phyloP scores from a whole-genome alignment of 352 stramenopile genomes.

The Phytophthora fragariae region DNA sequence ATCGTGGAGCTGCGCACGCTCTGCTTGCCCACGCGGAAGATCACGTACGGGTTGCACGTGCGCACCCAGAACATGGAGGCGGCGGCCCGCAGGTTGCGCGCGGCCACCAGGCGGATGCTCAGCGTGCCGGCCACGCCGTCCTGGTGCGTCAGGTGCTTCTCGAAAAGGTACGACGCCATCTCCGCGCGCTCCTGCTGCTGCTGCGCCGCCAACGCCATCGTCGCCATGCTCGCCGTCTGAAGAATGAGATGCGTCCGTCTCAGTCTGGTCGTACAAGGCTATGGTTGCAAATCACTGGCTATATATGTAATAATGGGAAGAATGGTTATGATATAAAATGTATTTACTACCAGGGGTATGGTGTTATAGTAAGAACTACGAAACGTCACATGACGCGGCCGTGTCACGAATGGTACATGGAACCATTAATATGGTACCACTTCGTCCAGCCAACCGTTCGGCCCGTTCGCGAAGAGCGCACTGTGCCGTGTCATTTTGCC shows the following conservation, averaged over 20 bases:
- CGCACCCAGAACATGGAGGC: slow-evolving; percentile 86
- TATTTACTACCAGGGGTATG: neutral
- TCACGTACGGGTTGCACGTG: slow-evolving; percentile 87
- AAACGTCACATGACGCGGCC: slow-evolving; percentile 19
- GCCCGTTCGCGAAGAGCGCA: neutral
- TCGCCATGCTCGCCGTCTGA: slow-evolving; percentile 9
- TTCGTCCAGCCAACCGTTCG: slow-evolving; percentile 54
- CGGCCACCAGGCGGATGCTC: slow-evolving; percentile 75
- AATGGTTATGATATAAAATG: neutral
- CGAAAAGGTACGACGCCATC: slow-evolving; percentile 70
- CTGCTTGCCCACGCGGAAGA: slow-evolving; percentile 82
- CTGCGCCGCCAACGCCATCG: slow-evolving; percentile 44
- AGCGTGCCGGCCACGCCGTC: slow-evolving; percentile 76
- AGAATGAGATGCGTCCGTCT: slow-evolving; percentile 19
- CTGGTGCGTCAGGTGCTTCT: slow-evolving; percentile 84
- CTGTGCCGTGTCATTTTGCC: slow-evolving; percentile 6
- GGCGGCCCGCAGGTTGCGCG: slow-evolving; percentile 71
- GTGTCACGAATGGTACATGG: slow-evolving; percentile 12
- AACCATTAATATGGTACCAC: neutral
- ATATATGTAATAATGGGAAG: neutral
- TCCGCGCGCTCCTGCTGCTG: slow-evolving; percentile 50
- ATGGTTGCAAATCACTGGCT: neutral
- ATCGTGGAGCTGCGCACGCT: slow-evolving; percentile 76
- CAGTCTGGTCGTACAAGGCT: neutral
- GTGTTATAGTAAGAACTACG: neutral